Evolutionary conservation across 495 filamentous ascomycete species (phyloP), one percentile per base, ranked within the genome.

Genomic region (Venustampulla echinocandica): DNA sequence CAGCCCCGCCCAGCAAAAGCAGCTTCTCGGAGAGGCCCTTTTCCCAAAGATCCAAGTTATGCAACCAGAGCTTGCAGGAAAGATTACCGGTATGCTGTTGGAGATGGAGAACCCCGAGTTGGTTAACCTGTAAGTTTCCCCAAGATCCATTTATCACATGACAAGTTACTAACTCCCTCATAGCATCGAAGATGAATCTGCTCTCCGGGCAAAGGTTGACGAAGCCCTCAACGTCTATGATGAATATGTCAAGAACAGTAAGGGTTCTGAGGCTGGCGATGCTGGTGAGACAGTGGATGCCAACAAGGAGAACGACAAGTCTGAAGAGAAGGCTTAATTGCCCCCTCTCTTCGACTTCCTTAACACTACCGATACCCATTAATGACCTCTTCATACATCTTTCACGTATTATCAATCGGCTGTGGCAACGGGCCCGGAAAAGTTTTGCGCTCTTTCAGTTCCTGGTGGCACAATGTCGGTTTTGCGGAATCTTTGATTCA

Each of bases 11-110:
- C 82, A 88, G 62, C 93, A 96, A 73, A 99, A 99, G 81, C 92
- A 99, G 73, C 82, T 95, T 69, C 79, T 99, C 44, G 92, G 92
- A 57, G 92, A 99, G 71, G 83, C 85, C 44, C 79, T 99, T 42
- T 99, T 96, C 75, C 92, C 92, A 53, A 97, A 96, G 82, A 96
- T 99, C 60, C 80, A 87, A 64, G 76, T 75, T 43, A 79, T 92
- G 67, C 88, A 97, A 74, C 88, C 89, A 34, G 87, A 93, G 53
- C 73, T 99, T 50, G 92, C 92, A 53, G 92, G 92, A 56, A 99
- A 99, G 82, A 96, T 99, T 61, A 99, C 92, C 49, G 92, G 92
- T 66, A 99, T 99, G 92, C 80, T 99, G 58, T 63, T 99, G 56
- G 92, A 99, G 77, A 99, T 99, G 92, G 92, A 96, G 52, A 96